These are phyloP conservation scores for Mortierella sp. DNA, from an alignment of 371 early-diverging fungal genomes.

Conservation along the genomic window DNA sequence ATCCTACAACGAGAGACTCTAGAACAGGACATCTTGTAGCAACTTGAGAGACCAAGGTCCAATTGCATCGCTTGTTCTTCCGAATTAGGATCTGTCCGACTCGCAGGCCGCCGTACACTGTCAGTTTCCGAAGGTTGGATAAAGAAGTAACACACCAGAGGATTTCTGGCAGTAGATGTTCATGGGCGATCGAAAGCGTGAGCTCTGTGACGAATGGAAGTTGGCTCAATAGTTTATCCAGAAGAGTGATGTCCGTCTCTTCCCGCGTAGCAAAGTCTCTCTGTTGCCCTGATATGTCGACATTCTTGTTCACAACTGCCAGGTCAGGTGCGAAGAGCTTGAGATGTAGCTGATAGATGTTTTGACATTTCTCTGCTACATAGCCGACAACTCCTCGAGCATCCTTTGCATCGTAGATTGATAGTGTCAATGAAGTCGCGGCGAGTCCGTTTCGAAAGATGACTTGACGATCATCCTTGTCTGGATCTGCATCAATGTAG, in stretches of 20 bases:
- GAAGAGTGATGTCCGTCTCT: constrained; percentile 6
- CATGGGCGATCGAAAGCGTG: constrained; percentile 16
- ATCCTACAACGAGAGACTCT: constrained; percentile 14
- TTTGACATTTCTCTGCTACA: constrained; percentile 18
- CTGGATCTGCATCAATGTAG: constrained; percentile 21
- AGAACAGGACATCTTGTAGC: constrained; percentile 10
- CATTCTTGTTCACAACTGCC: neutral
- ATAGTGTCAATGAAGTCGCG: constrained; percentile 16
- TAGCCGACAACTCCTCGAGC: constrained; percentile 7
- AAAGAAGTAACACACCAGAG: constrained; percentile 14
- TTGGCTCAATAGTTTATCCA: constrained; percentile 16
- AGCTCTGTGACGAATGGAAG: constrained; percentile 16
- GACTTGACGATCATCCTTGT: constrained; percentile 16
- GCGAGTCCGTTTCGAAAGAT: constrained; percentile 30
- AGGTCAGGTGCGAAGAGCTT: constrained; percentile 16
- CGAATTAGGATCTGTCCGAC: neutral
- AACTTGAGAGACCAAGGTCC: constrained; percentile 6
- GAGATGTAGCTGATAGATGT: constrained; percentile 16
- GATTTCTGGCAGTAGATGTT: constrained; percentile 15
- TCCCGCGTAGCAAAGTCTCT: constrained; percentile 2
- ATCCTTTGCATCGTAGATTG: constrained; percentile 21
- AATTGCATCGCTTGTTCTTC: constrained; percentile 19
- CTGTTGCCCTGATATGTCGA: neutral
- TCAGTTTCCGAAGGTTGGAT: constrained; percentile 11
- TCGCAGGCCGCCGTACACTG: constrained; percentile 8